Evolutionary conservation across 2,329 filamentous ascomycete species (phyloP), one percentile per base, ranked within the genome.

Genomic region (Epichloe hybrida): DNA sequence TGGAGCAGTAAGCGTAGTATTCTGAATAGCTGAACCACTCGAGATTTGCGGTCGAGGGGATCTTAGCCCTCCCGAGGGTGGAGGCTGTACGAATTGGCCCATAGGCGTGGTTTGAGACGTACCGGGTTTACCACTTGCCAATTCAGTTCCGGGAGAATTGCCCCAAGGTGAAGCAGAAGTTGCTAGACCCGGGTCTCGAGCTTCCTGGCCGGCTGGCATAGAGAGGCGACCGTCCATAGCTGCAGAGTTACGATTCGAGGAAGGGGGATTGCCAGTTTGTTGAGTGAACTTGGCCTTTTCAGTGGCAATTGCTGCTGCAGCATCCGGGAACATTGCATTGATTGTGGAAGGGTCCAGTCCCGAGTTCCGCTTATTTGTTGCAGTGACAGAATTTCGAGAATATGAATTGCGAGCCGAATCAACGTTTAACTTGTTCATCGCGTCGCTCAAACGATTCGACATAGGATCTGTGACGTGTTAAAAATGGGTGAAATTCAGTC

Each of bases 311-410:
- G 93, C 93, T 41, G 91, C 91, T 13, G 93, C 93, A 43, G 93
- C 93, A 72, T 98, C 93, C 6, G 93, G 93, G 67, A 98, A 98
- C 93, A 98, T 97, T 61, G 88, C 89, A 69, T 95, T 95, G 69
- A 98, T 96, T 23, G 88, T 94, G 35, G 84, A 88, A 5, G 88
- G 78, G 64, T 97, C 91, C 51, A 98, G 81, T n/a, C 86, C 89
- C 44, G 93, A 97, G 66, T 95, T 93, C 59, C 93, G 84, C 73
- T 96, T 97, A 48, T 83, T 80, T 48, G 84, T 78, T 11, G 61
- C 59, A 12, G 88, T 87, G 51, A 85, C 81, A 39, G 86, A 84
- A 55, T 85, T 86, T 57, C 91, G 88, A 47, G 81, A 81, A 61
- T 95, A 76, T 1, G 91, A 95, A 70, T 89, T 93, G 58, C 91